Conservation (phyloP, 495 filamentous ascomycete species). For the Lophium mytilinum region DNA sequence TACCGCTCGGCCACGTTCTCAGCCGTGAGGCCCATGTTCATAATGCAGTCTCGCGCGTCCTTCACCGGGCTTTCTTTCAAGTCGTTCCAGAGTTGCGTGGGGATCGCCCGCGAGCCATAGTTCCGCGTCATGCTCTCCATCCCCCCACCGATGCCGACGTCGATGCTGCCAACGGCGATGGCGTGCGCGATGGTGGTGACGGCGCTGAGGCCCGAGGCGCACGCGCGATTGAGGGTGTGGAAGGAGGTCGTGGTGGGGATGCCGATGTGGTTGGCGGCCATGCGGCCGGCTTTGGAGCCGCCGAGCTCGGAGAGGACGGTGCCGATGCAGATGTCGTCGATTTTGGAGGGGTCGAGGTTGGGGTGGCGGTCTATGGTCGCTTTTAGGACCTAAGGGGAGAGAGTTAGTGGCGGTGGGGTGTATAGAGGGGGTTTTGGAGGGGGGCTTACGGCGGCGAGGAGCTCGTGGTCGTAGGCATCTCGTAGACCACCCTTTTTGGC, state of each 20-base stretch:
- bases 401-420: not conserved
- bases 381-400: conserved; percentile 48
- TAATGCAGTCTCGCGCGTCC: conserved; percentile 77
- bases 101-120: conserved; percentile 76
- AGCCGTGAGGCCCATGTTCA: conserved; percentile 88
- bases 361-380: conserved; percentile 72
- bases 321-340: conserved; percentile 78
- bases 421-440: not conserved
- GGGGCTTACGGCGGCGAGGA: conserved; percentile 55
- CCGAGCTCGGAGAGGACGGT: conserved; percentile 87
- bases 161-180: conserved; percentile 62
- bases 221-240: conserved; percentile 82
- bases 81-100: conserved; percentile 68
- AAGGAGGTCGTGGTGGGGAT: conserved; percentile 67
- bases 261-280: conserved; percentile 77
- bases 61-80: conserved; percentile 54
- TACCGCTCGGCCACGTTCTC: conserved; percentile 84
- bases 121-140: conserved; percentile 94
- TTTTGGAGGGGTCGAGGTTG: conserved; percentile 58
- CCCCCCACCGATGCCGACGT: conserved; percentile 76
- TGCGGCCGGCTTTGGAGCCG: conserved; percentile 82
- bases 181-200: conserved; percentile 63
- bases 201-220: conserved; percentile 65
- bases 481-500: conserved; percentile 60
- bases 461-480: conserved; percentile 84